Percentiles rank a stretch among this genome's conserved stretches.
phyloP scores from a whole-genome alignment of 1,284 basidiomycete genomes.

The Tilletia caries region DNA sequence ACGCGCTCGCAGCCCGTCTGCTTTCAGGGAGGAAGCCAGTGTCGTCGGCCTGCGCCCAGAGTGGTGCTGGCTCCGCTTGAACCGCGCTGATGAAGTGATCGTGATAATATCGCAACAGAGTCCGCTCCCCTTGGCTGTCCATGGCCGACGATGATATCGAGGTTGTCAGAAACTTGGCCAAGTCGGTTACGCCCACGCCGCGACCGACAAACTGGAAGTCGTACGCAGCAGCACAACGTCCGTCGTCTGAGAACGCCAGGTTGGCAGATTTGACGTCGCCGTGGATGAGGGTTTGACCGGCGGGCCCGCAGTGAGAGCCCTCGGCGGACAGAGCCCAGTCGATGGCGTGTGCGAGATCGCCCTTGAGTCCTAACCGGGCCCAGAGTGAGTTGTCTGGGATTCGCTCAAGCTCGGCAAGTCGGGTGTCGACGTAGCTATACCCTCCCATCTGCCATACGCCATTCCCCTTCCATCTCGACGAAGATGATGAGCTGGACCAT shows the following conservation, averaged over 20 bases:
- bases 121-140: not conserved
- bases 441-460: constrained; percentile 33
- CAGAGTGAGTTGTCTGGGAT: constrained; percentile 21
- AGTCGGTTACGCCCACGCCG: constrained; percentile 30
- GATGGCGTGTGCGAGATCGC: constrained; percentile 18
- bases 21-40: not conserved
- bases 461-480: constrained; percentile 16
- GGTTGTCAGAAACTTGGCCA: constrained; percentile 34
- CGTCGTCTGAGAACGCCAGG: constrained; percentile 26
- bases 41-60: not conserved
- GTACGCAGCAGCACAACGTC: constrained; percentile 27
- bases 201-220: constrained; percentile 40
- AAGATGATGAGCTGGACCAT: constrained; percentile 18
- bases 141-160: not conserved
- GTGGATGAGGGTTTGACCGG: constrained; percentile 26
- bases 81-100: constrained; percentile 13
- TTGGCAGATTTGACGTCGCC: constrained; percentile 39
- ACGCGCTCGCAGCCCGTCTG: constrained; percentile 17
- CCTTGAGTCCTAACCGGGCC: constrained; percentile 25
- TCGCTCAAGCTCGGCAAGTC: constrained; percentile 19
- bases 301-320: constrained; percentile 13
- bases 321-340: constrained; percentile 26
- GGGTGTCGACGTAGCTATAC: constrained; percentile 31
- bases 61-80: not conserved
- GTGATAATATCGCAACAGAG: not conserved